These are phyloP conservation scores for Trichosporon sp. DNA, from an alignment of 1,284 basidiomycete genomes.

Conservation along the genomic window DNA sequence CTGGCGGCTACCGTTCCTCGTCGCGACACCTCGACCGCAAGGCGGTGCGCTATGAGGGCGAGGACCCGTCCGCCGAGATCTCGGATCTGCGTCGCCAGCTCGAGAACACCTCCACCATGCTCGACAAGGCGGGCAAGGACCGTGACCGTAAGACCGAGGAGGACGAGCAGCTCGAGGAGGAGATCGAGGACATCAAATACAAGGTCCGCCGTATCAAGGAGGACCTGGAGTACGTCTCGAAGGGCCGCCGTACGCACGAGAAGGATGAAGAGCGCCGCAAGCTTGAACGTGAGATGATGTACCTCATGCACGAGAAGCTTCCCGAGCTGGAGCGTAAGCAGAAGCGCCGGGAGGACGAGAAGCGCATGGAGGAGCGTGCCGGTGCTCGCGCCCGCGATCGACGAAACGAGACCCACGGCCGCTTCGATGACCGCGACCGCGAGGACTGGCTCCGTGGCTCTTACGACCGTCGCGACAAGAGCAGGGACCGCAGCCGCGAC, in stretches of 20 bases:
- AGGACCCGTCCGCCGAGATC: slow-evolving; percentile 73
- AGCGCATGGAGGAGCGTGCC: slow-evolving; percentile 74
- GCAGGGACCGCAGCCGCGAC: slow-evolving; percentile 43
- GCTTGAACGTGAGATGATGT: slow-evolving; percentile 84
- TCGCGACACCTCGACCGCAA: slow-evolving; percentile 86
- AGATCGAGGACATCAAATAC: slow-evolving; percentile 85
- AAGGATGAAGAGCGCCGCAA: slow-evolving; percentile 85
- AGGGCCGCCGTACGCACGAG: slow-evolving; percentile 70
- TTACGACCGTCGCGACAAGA: slow-evolving; percentile 55
- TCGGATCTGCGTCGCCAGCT: slow-evolving; percentile 85
- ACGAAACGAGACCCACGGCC: slow-evolving; percentile 77
- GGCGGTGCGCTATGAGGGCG: slow-evolving; percentile 73
- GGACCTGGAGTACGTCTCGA: slow-evolving; percentile 86
- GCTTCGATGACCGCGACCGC: slow-evolving; percentile 62
- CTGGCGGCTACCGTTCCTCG: slow-evolving; percentile 74
- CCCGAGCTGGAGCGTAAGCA: slow-evolving; percentile 88
- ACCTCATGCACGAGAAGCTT: slow-evolving; percentile 85
- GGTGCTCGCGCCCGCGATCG: slow-evolving; percentile 79
- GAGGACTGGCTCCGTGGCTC: slow-evolving; percentile 56
- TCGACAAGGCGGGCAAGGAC: slow-evolving; percentile 72
- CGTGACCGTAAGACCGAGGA: slow-evolving; percentile 68
- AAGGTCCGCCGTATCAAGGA: slow-evolving; percentile 86
- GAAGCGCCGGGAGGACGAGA: slow-evolving; percentile 74
- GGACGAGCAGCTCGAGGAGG: slow-evolving; percentile 85
- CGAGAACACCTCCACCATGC: slow-evolving; percentile 75